A percentile compares a stretch with the other conserved stretches of the same genome.
phyloP scores from a whole-genome alignment of 2,329 filamentous ascomycete species.

The Hymenoscyphus scutula region DNA sequence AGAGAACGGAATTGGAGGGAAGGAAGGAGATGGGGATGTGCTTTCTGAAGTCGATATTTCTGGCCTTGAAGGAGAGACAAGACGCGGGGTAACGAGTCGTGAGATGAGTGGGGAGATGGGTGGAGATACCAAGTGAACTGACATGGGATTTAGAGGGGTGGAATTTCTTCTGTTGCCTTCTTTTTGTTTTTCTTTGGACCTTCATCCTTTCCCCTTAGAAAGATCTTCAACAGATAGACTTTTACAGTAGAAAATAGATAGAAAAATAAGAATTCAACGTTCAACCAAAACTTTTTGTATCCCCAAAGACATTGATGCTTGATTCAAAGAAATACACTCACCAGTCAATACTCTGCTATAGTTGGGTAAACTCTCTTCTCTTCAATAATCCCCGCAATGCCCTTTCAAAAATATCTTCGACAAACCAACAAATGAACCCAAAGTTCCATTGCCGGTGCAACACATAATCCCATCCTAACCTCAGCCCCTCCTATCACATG shows the following conservation, averaged over 20 bases:
- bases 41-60: background rate
- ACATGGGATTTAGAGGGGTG: background rate
- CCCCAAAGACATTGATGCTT: no score
- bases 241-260: background rate
- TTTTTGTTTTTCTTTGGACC: conserved; percentile 11
- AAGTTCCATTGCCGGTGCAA: no score
- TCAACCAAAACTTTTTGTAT: no score
- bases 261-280: background rate
- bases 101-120: conserved; percentile 62
- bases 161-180: conserved; percentile 4
- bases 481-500: background rate
- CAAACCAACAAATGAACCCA: no score
- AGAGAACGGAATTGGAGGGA: conserved; percentile 9
- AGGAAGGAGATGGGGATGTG: conserved; percentile 6
- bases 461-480: no score
- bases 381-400: background rate
- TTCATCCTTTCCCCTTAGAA: background rate
- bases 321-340: background rate
- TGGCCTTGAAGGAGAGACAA: background rate
- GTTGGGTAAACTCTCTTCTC: no score
- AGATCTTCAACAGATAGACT: background rate
- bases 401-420: background rate
- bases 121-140: conserved; percentile 48
- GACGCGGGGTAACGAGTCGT: conserved; percentile 39
- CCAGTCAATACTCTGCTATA: no score